These are phyloP conservation scores for Blastomyces silverae DNA, from an alignment of 2,329 filamentous ascomycete species.

Conservation along the genomic window DNA sequence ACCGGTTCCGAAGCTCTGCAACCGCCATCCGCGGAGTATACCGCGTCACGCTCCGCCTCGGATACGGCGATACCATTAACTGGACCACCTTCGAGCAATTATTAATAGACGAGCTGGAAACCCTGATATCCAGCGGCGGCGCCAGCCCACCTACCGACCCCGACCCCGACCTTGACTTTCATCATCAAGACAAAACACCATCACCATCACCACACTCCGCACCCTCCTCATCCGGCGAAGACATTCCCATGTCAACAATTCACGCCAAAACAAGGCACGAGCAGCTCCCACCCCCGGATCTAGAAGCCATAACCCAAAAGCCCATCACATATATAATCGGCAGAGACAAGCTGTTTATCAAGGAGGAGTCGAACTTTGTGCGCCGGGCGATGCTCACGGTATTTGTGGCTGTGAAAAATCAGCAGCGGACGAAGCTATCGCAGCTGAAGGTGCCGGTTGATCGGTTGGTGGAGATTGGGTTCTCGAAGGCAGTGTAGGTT, in stretches of 20 bases:
- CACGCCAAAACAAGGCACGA: slow-evolving; percentile 15
- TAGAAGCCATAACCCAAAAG: slow-evolving; percentile 11
- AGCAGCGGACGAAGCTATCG: slow-evolving; percentile 36
- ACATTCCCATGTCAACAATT: slow-evolving; percentile 17
- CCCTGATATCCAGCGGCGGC: slow-evolving; percentile 3
- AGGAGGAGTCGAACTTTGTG: slow-evolving; percentile 26
- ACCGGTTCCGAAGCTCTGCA: slow-evolving; percentile 43
- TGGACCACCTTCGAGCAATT: slow-evolving; percentile 19
- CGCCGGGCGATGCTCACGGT: slow-evolving; percentile 27
- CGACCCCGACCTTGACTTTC: not conserved
- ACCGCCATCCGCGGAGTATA: slow-evolving; percentile 17
- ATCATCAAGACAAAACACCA: not conserved
- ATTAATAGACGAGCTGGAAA: slow-evolving; percentile 17
- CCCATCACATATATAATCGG: slow-evolving; percentile 45
- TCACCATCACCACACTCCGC: not conserved
- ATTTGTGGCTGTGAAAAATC: slow-evolving; percentile 38
- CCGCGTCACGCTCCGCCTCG: slow-evolving; percentile 18
- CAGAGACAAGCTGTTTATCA: slow-evolving; percentile 37
- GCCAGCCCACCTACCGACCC: not conserved
- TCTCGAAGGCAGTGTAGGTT: slow-evolving; percentile 35
- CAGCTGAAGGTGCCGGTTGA: slow-evolving; percentile 35
- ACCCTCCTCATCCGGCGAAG: not conserved
- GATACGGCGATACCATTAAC: slow-evolving; percentile 19
- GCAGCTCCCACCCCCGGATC: not conserved
- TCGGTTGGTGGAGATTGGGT: slow-evolving; percentile 38